Percentiles rank a stretch among this genome's conserved stretches.
Evolutionary conservation across 805 yeast species (phyloP).

Genomic region (Trichomonascus vanleenenianus): DNA sequence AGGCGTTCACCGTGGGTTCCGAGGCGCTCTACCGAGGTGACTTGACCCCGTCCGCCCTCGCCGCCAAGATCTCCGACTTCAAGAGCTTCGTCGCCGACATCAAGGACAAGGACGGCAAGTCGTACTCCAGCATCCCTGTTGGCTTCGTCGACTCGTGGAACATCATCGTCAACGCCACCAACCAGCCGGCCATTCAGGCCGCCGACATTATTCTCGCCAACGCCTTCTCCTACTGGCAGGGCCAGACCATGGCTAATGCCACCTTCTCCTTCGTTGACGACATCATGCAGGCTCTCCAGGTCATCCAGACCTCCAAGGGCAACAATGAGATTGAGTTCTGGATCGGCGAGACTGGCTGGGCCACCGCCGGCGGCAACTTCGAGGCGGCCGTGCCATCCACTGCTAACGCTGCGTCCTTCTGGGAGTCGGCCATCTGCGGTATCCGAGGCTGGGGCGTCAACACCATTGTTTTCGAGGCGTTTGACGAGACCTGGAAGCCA

Average conservation of each 20-base stretch:
- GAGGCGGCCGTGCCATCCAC: conserved; percentile 61
- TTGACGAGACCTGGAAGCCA: conserved; percentile 96
- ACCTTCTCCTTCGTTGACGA: conserved; percentile 92
- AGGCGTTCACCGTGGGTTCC: conserved; percentile 83
- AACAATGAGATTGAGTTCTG: conserved; percentile 79
- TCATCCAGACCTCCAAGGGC: conserved; percentile 80
- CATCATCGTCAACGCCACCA: conserved; percentile 71
- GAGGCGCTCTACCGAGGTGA: conserved; percentile 93
- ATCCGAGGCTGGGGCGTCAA: conserved; percentile 95
- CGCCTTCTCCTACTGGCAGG: conserved; percentile 99
- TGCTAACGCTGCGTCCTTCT: conserved; percentile 68
- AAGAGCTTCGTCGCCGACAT: conserved; percentile 53
- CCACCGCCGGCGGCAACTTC: conserved; percentile 72
- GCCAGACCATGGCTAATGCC: conserved; percentile 76
- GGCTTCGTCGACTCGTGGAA: conserved; percentile 98
- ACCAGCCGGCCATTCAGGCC: conserved; percentile 63
- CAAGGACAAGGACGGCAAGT: conserved; percentile 72
- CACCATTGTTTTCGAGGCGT: conserved; percentile 88
- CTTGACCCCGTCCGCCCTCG: conserved; percentile 66
- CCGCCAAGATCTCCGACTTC: conserved; percentile 55
- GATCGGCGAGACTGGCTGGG: conserved; percentile 99
- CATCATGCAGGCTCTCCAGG: conserved; percentile 94
- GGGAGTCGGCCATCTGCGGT: conserved; percentile 87
- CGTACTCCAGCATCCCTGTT: conserved; percentile 64
- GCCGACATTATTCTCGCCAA: conserved; percentile 85